Percentiles rank a stretch among this genome's conserved stretches.
Conservation (phyloP, 805 yeast species). For the Candida chauliodis region DNA sequence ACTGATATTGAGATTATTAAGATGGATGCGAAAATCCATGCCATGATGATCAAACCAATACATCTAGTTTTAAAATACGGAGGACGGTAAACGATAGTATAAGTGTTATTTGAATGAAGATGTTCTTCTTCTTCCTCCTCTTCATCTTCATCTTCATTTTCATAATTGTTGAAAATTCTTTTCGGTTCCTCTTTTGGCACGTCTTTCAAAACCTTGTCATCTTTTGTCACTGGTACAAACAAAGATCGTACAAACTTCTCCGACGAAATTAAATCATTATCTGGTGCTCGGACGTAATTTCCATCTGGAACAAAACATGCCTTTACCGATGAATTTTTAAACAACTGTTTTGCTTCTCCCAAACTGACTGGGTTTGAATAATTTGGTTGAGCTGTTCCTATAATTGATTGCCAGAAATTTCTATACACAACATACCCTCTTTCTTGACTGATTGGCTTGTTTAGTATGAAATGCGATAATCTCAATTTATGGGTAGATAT, state of each 20-base stretch:
- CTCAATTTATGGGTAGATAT: constrained; percentile 56
- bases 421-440: constrained; percentile 66
- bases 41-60: constrained; percentile 38
- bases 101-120: constrained; percentile 37
- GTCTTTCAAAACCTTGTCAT: constrained; percentile 52
- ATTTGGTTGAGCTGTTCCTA: constrained; percentile 47
- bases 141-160: constrained; percentile 5
- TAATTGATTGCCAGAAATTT: constrained; percentile 40
- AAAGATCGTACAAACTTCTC: constrained; percentile 59
- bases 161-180: constrained; percentile 3
- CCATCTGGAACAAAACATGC: constrained; percentile 82
- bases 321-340: constrained; percentile 37
- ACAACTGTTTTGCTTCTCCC: constrained; percentile 41
- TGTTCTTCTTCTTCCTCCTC: constrained; percentile 30
- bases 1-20: constrained; percentile 21
- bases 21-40: constrained; percentile 46
- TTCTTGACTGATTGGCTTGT: constrained; percentile 58
- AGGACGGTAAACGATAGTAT: constrained; percentile 83
- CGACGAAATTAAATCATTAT: constrained; percentile 64
- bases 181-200: constrained; percentile 6
- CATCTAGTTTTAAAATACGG: constrained; percentile 67
- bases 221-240: constrained; percentile 80
- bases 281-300: constrained; percentile 79
- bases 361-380: constrained; percentile 54
- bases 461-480: constrained; percentile 76